Evolutionary conservation across 208 protist genomes (phyloP).

Genomic region (Leishmania tarentolae): DNA sequence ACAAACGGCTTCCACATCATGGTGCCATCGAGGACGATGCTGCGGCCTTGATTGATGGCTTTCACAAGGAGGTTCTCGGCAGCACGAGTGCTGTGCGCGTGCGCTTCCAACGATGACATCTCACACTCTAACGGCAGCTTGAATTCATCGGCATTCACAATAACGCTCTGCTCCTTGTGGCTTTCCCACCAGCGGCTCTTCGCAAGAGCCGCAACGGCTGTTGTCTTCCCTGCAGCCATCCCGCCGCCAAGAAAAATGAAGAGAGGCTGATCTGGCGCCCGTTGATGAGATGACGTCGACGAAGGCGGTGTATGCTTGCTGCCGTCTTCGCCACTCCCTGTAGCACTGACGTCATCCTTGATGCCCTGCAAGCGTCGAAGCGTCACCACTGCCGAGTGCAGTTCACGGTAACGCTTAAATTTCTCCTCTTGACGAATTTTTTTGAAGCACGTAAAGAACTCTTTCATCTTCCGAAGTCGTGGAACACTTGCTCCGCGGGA

Average conservation of each 20-base stretch:
- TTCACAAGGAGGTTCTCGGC: constrained; percentile 82
- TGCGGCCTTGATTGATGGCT: constrained; percentile 81
- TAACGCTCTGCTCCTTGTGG: constrained; percentile 72
- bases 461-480: constrained; percentile 34
- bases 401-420: constrained; percentile 54
- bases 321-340: background rate
- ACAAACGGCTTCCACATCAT: constrained; percentile 93
- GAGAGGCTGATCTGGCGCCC: constrained; percentile 43
- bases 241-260: constrained; percentile 91
- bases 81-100: constrained; percentile 67
- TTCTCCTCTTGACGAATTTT: constrained; percentile 51
- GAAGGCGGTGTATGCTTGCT: background rate
- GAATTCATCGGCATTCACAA: constrained; percentile 88
- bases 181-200: constrained; percentile 75
- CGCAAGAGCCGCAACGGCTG: constrained; percentile 69
- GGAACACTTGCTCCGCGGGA: constrained; percentile 41
- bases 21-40: constrained; percentile 86
- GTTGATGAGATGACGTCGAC: background rate
- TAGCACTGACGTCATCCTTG: constrained; percentile 3
- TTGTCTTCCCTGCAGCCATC: constrained; percentile 91
- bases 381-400: constrained; percentile 64
- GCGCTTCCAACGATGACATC: constrained; percentile 30
- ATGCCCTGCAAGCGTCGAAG: constrained; percentile 60
- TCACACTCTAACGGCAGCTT: constrained; percentile 54
- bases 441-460: constrained; percentile 54